Evolutionary conservation across 768 basidiomycete genomes (phyloP).

Genomic region (Pleurotus eryngii): DNA sequence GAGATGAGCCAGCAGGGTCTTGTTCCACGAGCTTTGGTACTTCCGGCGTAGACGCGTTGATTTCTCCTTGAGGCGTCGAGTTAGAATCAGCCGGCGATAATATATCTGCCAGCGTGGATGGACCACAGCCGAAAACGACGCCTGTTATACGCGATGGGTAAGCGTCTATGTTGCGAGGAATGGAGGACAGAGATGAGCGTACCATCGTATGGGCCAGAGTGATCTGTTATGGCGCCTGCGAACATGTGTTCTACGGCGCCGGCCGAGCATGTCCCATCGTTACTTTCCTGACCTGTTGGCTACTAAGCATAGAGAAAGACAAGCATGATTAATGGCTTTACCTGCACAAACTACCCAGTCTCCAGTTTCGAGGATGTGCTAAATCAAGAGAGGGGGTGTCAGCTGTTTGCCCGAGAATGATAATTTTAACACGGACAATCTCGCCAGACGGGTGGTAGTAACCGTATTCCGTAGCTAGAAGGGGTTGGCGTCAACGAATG

Average conservation of each 20-base stretch:
- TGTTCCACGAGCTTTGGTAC: background rate
- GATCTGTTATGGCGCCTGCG: conserved; percentile 13
- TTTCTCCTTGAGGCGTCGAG: background rate
- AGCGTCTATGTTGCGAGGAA: background rate
- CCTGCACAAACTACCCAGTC: conserved; percentile 20
- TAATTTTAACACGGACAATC: background rate
- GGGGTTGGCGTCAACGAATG: background rate
- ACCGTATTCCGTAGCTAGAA: conserved; percentile 1
- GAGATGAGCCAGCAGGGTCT: background rate
- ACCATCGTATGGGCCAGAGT: conserved; percentile 23
- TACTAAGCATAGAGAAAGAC: background rate
- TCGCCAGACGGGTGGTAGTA: conserved; percentile 4
- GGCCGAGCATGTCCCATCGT: conserved; percentile 14
- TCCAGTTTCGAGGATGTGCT: conserved; percentile 6
- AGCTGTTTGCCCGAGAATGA: background rate
- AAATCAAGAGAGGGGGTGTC: background rate
- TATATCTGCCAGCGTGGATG: background rate
- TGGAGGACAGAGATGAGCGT: conserved; percentile 8
- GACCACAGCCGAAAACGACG: background rate
- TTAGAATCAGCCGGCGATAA: too few species aligned
- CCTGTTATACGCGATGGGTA: background rate
- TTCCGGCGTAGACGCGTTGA: background rate
- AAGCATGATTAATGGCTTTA: background rate
- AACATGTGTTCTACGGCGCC: conserved; percentile 18
- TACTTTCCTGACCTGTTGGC: conserved; percentile 18